Evolutionary conservation across 768 basidiomycete species (phyloP).

Genomic region (Panaeolus cyanescens): DNA sequence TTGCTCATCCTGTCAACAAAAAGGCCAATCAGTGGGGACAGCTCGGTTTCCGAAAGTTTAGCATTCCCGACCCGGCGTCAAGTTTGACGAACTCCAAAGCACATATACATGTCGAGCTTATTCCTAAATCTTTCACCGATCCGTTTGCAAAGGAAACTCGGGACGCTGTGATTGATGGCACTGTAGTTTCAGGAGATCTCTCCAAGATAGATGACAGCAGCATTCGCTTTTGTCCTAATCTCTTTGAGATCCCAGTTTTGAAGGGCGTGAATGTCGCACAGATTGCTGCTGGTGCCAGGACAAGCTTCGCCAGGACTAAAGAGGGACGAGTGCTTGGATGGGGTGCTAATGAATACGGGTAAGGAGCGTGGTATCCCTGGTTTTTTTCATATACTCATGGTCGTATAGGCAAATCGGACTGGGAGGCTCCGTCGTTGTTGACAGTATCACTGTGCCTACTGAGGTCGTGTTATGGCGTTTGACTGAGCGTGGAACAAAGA

Average conservation of each 20-base stretch:
- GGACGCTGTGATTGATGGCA: conserved; percentile 32
- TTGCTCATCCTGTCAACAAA: conserved; percentile 73
- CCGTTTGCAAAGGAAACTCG: conserved; percentile 50
- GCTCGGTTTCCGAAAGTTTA: conserved; percentile 73
- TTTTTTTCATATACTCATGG: conserved; percentile 4
- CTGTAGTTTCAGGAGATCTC: conserved; percentile 31
- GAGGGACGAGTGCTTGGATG: conserved; percentile 81
- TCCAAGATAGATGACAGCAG: conserved; percentile 35
- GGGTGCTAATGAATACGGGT: conserved; percentile 91
- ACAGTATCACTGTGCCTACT: conserved; percentile 78
- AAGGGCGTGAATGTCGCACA: conserved; percentile 63
- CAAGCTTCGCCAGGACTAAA: conserved; percentile 70
- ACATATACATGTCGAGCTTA: conserved; percentile 51
- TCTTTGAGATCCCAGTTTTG: conserved; percentile 81
- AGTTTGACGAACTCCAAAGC: conserved; percentile 24
- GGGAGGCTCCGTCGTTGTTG: conserved; percentile 60
- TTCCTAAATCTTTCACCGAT: conserved; percentile 55
- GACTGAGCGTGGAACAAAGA: conserved; percentile 47
- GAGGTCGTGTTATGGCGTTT: conserved; percentile 77
- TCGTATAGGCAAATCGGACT: conserved; percentile 75
- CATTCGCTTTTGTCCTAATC: conserved; percentile 64
- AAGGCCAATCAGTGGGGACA: conserved; percentile 82
- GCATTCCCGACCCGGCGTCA: conserved; percentile 41
- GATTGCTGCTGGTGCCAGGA: conserved; percentile 70
- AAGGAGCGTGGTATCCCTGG: conserved; percentile 16